A percentile compares a stretch with the other conserved stretches of the same genome.
Evolutionary conservation across 257 asterid genomes (phyloP).

Genomic region (Henckelia pumila): DNA sequence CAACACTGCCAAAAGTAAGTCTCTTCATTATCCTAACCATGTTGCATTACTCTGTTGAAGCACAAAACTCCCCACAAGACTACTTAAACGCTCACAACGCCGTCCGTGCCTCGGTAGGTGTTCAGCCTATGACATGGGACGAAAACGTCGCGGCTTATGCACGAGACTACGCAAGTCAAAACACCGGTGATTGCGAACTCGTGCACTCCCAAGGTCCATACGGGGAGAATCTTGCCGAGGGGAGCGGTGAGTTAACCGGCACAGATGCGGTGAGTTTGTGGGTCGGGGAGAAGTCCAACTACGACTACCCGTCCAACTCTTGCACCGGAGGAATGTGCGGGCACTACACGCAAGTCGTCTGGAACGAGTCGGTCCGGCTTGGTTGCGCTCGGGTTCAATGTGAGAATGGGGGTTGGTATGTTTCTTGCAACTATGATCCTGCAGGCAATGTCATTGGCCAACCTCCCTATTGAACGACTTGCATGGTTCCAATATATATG

Average conservation of each 20-base stretch:
- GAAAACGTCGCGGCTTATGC: constrained; percentile 40
- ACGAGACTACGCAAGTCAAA: constrained; percentile 32
- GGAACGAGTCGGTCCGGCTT: constrained; percentile 25
- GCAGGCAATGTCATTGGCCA: constrained; percentile 37
- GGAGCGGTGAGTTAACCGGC: constrained; percentile 1
- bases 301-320: neutral
- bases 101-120: constrained; percentile 40
- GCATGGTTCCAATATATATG: no score
- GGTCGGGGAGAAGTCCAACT: neutral
- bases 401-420: constrained; percentile 31
- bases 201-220: constrained; percentile 36
- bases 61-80: constrained; percentile 41
- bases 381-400: constrained; percentile 43
- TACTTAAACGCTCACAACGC: constrained; percentile 40
- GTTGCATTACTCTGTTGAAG: neutral
- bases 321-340: constrained; percentile 27
- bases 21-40: neutral
- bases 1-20: neutral
- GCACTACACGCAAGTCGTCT: constrained; percentile 56
- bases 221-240: constrained; percentile 47
- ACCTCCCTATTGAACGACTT: constrained; percentile 33
- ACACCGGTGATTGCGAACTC: constrained; percentile 39
- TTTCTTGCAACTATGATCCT: constrained; percentile 49
- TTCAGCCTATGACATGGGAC: constrained; percentile 48
- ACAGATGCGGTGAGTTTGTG: neutral